Percentiles rank a stretch among this genome's conserved stretches.
phyloP scores from a whole-genome alignment of 257 asterid species.

The Solanum paucissectum region DNA sequence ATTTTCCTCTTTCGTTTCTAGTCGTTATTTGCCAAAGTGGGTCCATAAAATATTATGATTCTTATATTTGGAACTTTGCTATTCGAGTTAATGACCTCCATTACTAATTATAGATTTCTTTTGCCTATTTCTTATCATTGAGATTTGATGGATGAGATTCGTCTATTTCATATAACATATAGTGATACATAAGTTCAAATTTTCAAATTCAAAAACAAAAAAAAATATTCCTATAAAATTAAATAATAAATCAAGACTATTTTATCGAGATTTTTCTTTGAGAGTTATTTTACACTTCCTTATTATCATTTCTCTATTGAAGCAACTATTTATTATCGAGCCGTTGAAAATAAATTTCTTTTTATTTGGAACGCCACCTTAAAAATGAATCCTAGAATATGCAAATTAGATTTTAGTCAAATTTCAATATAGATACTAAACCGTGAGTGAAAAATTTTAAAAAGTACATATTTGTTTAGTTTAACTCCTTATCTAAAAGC shows the following conservation, averaged over 20 bases:
- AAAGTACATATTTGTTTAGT: background rate
- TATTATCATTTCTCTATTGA: background rate
- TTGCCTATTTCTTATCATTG: background rate
- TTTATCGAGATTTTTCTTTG: background rate
- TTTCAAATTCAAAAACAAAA: background rate
- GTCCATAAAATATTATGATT: conserved; percentile 3
- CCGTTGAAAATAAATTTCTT: background rate
- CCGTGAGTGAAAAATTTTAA: too few relatives aligned
- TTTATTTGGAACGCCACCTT: rapidly evolving
- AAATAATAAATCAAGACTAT: background rate
- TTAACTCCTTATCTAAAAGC: background rate
- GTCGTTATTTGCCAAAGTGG: background rate
- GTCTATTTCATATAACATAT: background rate
- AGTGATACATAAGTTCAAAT: background rate
- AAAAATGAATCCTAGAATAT: background rate
- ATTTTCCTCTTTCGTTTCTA: background rate
- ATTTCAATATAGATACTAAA: background rate
- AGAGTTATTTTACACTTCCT: background rate
- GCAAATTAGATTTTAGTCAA: background rate
- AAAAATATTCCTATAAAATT: too few relatives aligned
- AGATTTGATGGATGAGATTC: background rate
- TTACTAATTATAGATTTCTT: background rate
- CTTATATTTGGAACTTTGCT: background rate
- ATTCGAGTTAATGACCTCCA: background rate
- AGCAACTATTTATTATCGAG: background rate